Evolutionary conservation across 768 basidiomycete species (phyloP).

Genomic region (Termitomyces sp.): DNA sequence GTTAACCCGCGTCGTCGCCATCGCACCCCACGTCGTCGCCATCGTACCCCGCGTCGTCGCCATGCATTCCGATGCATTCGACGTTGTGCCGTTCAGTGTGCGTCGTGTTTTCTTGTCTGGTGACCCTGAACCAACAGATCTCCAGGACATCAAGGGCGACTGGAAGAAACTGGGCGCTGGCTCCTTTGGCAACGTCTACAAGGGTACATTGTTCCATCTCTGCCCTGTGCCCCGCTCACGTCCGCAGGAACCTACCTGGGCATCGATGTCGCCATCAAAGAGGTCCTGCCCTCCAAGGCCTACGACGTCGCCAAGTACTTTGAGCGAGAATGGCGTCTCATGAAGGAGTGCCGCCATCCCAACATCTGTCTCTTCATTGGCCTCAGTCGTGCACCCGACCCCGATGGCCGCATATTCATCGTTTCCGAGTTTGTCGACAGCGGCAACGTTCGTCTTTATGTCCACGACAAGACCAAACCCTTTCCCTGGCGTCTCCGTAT

Average conservation of each 20-base stretch:
- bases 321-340: constrained; percentile 96
- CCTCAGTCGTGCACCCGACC: constrained; percentile 72
- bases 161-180: constrained; percentile 93
- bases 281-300: constrained; percentile 86
- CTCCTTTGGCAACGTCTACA: constrained; percentile 91
- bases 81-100: constrained; percentile 85
- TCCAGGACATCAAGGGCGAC: constrained; percentile 78
- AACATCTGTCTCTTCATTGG: constrained; percentile 95
- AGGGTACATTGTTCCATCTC: constrained; percentile 40
- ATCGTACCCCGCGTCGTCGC: neutral
- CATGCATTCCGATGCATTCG: constrained; percentile 56
- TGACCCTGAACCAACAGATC: neutral
- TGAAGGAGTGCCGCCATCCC: constrained; percentile 93
- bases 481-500: constrained; percentile 94
- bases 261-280: constrained; percentile 94
- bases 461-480: constrained; percentile 76
- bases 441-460: constrained; percentile 88
- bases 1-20: too few species aligned
- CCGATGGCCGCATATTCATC: constrained; percentile 87
- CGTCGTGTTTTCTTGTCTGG: constrained; percentile 16
- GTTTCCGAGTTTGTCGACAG: constrained; percentile 93
- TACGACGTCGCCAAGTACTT: constrained; percentile 98
- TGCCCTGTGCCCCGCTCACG: neutral
- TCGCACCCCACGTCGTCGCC: neutral
- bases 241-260: constrained; percentile 81